These are phyloP conservation scores for Vicia faba DNA, from an alignment of 306 rosid species.

Conservation along the genomic window DNA sequence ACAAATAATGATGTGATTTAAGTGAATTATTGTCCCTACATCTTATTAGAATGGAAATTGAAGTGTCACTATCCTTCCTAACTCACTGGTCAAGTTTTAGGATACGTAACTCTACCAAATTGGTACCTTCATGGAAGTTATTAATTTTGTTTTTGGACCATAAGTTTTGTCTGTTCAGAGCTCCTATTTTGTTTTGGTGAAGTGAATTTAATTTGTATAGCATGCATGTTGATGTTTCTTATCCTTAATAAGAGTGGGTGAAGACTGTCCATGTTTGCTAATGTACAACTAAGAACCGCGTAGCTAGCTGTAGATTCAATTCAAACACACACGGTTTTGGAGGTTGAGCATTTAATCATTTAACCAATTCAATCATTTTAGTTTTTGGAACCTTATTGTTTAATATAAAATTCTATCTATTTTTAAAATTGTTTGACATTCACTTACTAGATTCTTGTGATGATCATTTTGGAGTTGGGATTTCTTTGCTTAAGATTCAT, in stretches of 20 bases:
- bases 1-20: background rate
- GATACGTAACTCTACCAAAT: constrained; percentile 13
- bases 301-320: constrained; percentile 35
- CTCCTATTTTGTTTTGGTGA: constrained; percentile 33
- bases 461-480: constrained; percentile 23
- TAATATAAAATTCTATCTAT: background rate
- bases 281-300: constrained; percentile 49
- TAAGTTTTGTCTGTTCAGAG: constrained; percentile 23
- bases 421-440: constrained; percentile 18
- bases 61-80: constrained; percentile 3
- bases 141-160: constrained; percentile 1
- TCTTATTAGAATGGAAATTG: background rate
- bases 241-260: constrained; percentile 32
- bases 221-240: constrained; percentile 17
- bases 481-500: constrained; percentile 33
- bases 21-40: background rate
- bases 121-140: constrained; percentile 28
- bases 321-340: constrained; percentile 38
- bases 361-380: background rate
- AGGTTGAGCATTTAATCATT: constrained; percentile 38
- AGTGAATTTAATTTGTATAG: background rate
- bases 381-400: background rate
- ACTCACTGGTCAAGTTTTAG: background rate
- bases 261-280: constrained; percentile 23
- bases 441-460: constrained; percentile 26